phyloP scores from a whole-genome alignment of 805 yeast genomes.

The Saccharomycopsis schoenii region DNA sequence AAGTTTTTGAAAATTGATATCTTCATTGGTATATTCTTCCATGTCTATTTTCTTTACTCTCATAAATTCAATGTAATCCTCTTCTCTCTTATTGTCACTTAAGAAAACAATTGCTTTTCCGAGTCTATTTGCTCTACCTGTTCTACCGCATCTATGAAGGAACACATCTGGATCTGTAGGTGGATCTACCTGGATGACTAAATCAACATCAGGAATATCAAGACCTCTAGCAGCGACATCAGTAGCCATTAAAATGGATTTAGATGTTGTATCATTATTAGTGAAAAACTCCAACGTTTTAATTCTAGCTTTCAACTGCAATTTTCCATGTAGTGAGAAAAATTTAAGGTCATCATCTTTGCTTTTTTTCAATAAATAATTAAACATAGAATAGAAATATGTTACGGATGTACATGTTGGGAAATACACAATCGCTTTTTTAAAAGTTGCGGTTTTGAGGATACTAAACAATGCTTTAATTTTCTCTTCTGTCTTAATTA shows the following conservation, averaged over 20 bases:
- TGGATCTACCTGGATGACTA: constrained; percentile 90
- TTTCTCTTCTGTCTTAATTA: constrained; percentile 51
- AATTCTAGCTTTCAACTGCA: constrained; percentile 68
- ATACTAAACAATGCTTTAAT: constrained; percentile 48
- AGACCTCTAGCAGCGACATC: constrained; percentile 99
- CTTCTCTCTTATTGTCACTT: constrained; percentile 59
- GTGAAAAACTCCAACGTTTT: constrained; percentile 56
- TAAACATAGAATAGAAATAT: constrained; percentile 55
- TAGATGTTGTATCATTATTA: constrained; percentile 24
- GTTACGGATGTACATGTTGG: constrained; percentile 86
- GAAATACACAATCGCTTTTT: constrained; percentile 81
- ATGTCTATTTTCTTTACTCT: constrained; percentile 55
- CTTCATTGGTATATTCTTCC: constrained; percentile 27
- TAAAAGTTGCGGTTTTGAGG: constrained; percentile 44
- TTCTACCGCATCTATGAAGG: constrained; percentile 89
- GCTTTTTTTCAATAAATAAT: constrained; percentile 28
- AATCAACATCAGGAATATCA: constrained; percentile 89
- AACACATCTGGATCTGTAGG: constrained; percentile 90
- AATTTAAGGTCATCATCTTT: constrained; percentile 31
- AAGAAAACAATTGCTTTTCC: constrained; percentile 76
- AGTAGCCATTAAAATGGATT: constrained; percentile 72
- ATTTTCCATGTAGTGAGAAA: constrained; percentile 82
- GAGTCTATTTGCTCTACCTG: constrained; percentile 81
- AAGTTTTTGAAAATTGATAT: not conserved
- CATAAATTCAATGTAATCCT: constrained; percentile 73